Conservation (phyloP, 129 eudicot genomes). For the Logfia minima region DNA sequence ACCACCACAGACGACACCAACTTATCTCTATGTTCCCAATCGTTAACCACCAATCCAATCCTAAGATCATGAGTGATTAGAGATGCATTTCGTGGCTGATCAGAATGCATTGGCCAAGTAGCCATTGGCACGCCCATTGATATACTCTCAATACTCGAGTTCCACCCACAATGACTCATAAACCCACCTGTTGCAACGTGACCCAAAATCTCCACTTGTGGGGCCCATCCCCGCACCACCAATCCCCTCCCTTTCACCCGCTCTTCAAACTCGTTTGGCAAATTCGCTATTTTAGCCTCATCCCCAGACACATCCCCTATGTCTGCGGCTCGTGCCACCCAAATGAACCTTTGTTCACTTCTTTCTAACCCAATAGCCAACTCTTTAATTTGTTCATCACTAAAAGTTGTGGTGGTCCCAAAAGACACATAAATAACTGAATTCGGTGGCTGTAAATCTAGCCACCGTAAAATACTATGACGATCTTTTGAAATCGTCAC, state of each 20-base stretch:
- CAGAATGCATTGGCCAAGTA: conserved; percentile 53
- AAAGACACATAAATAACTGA: conserved; percentile 51
- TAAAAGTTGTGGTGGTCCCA: conserved; percentile 30
- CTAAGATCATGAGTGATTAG: conserved; percentile 24
- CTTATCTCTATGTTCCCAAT: conserved; percentile 39
- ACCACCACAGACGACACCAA: conserved; percentile 26
- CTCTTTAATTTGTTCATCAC: conserved; percentile 35
- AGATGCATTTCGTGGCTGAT: conserved; percentile 39
- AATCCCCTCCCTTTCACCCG: conserved; percentile 40
- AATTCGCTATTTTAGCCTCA: conserved; percentile 14
- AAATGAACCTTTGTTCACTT: conserved; percentile 39
- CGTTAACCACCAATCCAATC: conserved; percentile 32
- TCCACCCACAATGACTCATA: conserved; percentile 57
- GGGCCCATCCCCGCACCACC: conserved; percentile 50
- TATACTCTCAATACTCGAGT: conserved; percentile 43
- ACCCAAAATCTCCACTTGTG: conserved; percentile 45
- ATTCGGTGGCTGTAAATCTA: conserved; percentile 32
- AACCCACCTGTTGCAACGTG: conserved; percentile 40
- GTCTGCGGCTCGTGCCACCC: conserved; percentile 36
- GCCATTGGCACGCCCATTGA: conserved; percentile 43
- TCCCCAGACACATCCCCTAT: conserved; percentile 31
- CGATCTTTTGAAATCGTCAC: background rate
- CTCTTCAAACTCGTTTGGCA: conserved; percentile 42
- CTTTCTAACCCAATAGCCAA: conserved; percentile 41
- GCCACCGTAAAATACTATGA: conserved; percentile 41